Percentiles rank a stretch among this genome's conserved stretches.
phyloP scores from a whole-genome alignment of 768 basidiomycete species.

The Panaeolus cyanescens region DNA sequence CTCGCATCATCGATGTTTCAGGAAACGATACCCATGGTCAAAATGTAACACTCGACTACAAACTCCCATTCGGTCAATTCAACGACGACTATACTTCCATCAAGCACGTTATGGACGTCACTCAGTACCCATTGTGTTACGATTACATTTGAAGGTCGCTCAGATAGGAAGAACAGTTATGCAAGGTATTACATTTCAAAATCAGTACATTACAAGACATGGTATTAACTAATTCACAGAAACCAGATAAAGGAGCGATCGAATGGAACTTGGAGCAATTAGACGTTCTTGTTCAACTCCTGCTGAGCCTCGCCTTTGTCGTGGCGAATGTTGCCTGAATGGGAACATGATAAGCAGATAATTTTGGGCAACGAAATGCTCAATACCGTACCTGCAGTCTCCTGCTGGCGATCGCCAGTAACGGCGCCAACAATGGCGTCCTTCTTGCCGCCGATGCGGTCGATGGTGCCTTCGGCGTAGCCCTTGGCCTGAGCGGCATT shows the following conservation, averaged over 20 bases:
- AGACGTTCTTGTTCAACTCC: constrained; percentile 43
- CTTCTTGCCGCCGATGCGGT: constrained; percentile 48
- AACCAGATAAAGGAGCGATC: background rate
- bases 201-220: background rate
- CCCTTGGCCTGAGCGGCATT: constrained; percentile 51
- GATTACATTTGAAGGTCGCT: constrained; percentile 21
- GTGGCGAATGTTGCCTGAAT: constrained; percentile 49
- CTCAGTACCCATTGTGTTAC: constrained; percentile 31
- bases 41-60: constrained; percentile 34
- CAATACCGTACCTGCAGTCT: constrained; percentile 38
- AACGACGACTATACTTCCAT: constrained; percentile 29
- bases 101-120: constrained; percentile 35
- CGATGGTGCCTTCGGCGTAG: constrained; percentile 48
- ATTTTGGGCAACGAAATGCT: background rate
- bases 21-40: constrained; percentile 27
- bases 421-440: constrained; percentile 52
- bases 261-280: background rate
- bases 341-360: background rate
- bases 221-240: background rate
- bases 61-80: constrained; percentile 24
- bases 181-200: background rate
- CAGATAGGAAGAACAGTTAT: background rate
- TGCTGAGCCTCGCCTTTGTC: constrained; percentile 61
- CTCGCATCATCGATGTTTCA: constrained; percentile 32
- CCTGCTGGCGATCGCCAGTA: constrained; percentile 49